Conservation (phyloP, 345 rosid species). For the Schrenkiella parvula region DNA sequence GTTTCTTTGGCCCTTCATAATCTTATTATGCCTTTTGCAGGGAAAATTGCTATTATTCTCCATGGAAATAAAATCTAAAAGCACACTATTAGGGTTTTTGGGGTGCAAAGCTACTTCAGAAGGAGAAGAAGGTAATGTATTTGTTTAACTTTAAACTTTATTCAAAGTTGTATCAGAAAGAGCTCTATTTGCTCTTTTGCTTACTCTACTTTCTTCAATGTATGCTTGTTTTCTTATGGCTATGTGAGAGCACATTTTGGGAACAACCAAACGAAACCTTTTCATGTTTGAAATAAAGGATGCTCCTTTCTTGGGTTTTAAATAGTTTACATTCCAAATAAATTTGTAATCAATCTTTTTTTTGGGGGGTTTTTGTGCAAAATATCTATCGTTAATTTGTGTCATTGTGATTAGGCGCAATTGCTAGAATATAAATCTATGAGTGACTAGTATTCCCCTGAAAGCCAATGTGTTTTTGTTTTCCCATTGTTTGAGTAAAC, state of each 20-base stretch:
- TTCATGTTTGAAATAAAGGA: constrained; percentile 32
- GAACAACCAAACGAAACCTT: constrained; percentile 25
- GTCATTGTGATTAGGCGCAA: not conserved
- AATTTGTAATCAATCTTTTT: not conserved
- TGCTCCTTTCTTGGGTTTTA: constrained; percentile 14
- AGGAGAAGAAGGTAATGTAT: constrained; percentile 22
- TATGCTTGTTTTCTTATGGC: constrained; percentile 10
- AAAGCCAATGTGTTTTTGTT: not conserved
- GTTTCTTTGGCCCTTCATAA: not conserved
- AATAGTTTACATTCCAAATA: constrained; percentile 1
- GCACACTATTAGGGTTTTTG: constrained; percentile 3
- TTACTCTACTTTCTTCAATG: constrained; percentile 4
- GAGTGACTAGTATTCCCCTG: not conserved
- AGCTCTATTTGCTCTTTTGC: constrained; percentile 18
- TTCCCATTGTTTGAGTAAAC: not conserved
- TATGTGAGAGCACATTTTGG: constrained; percentile 24
- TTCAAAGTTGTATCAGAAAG: constrained; percentile 16
- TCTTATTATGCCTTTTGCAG: constrained; percentile 14
- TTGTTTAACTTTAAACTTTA: constrained; percentile 9
- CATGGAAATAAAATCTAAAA: constrained; percentile 30
- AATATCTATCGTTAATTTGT: not conserved
- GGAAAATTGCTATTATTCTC: constrained; percentile 1
- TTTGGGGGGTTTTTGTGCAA: constrained; percentile 14
- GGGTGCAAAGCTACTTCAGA: constrained; percentile 19
- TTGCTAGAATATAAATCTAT: not conserved